Evolutionary conservation across 2,329 filamentous ascomycete genomes (phyloP), one percentile per base, ranked within the genome.

Genomic region (Eutypella sp.): DNA sequence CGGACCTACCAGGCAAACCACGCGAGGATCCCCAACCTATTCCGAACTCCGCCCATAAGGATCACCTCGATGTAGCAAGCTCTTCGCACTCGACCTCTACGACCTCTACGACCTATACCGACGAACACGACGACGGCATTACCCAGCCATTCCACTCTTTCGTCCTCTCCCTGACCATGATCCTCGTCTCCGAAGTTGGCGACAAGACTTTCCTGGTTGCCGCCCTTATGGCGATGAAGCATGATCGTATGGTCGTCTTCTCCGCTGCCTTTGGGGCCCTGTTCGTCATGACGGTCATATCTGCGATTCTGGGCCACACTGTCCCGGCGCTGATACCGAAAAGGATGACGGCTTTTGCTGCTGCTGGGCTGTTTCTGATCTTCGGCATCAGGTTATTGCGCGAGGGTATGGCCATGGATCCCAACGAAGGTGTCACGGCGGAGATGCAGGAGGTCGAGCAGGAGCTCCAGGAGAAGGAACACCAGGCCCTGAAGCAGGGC

Each of bases 191-290:
- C 40, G 93, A 99, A 66, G 83, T 99, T 58, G 93, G 93, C 52
- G 93, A 99, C 79, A 99, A 99, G 72, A 99, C 93, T 0, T 99
- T 99, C 73, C 78, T 99, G 37, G 89, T 99, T 19, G 93, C 93
- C 6, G 92, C 91, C 7, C 80, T 99, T 16, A 99, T 99, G 93
- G 93, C 93, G 11, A 99, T 99, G 93, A 93, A 96, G 65, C 92
- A 99, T 60, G 87, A 93, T 51, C 85, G 93, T 43, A 73, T 96
- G 53, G 79, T 97, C 11, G 93, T 99, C 50, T 99, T 99, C 70
- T 87, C 89, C 2, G 90, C 93, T 7, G 93, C 93, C n/a, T 92
- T 96, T 58, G 83, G 85, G 44, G 95, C 93, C 9, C 76, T 99
- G 39, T 81, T 96, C 48, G 80, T 87, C 63, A 99, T 99, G 93